Conservation (phyloP, 495 filamentous ascomycete species). For the Annulohypoxylon bovei region DNA sequence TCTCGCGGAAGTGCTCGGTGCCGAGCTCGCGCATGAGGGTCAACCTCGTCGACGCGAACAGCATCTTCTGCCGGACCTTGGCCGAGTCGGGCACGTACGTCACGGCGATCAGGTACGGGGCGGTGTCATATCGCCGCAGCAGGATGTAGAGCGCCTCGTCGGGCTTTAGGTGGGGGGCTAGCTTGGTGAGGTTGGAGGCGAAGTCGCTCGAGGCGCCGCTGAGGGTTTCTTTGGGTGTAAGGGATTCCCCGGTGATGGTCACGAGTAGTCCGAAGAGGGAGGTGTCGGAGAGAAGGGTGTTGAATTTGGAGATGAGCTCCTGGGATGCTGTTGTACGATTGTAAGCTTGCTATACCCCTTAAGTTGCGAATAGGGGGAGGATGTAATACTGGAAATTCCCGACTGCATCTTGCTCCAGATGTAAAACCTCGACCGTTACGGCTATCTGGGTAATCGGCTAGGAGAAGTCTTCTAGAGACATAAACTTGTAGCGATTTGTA, state of each 20-base stretch:
- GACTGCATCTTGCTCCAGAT: conserved; percentile 74
- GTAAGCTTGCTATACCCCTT: conserved; percentile 26
- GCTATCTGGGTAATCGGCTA: not conserved
- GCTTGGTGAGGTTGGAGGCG: conserved; percentile 66
- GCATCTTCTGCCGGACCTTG: conserved; percentile 92
- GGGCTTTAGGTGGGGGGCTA: conserved; percentile 71
- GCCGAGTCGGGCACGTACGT: conserved; percentile 93
- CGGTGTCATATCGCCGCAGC: conserved; percentile 70
- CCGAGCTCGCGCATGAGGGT: conserved; percentile 88
- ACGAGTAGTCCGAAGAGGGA: conserved; percentile 81
- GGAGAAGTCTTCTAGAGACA: not conserved
- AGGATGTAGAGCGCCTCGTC: conserved; percentile 85
- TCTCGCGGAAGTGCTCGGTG: conserved; percentile 83
- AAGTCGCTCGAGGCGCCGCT: conserved; percentile 63
- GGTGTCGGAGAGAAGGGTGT: conserved; percentile 69
- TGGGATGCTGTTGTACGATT: conserved; percentile 70
- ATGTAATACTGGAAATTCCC: conserved; percentile 76
- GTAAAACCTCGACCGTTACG: not conserved
- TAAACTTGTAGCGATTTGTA: not conserved
- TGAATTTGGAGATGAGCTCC: conserved; percentile 87
- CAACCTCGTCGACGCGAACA: conserved; percentile 89
- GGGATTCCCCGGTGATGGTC: conserved; percentile 78
- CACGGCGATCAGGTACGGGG: conserved; percentile 72
- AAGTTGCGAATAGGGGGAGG: conserved; percentile 6
- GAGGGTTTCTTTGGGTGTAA: conserved; percentile 72